Conservation (phyloP, 108 stramenopile genomes). For the Hondaea fermentalgiana region DNA sequence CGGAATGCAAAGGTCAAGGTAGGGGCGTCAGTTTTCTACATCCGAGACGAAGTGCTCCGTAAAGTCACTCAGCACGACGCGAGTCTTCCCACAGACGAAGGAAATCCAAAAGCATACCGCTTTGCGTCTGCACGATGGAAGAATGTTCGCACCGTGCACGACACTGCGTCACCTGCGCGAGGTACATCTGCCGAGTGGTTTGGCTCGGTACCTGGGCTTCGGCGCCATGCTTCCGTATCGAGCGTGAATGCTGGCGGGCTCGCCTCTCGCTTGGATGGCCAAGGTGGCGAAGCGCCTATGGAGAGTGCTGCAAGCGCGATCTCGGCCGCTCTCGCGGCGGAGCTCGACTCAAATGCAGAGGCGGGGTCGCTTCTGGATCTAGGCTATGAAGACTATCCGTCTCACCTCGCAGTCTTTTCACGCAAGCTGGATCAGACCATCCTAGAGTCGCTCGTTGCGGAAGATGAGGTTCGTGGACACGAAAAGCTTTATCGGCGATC, state of each 20-base stretch:
- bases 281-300: too few relatives aligned
- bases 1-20: neutral
- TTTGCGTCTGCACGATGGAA: neutral
- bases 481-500: neutral
- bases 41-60: neutral
- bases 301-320: too few relatives aligned
- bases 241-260: too few relatives aligned
- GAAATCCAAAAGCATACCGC: neutral
- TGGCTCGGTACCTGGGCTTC: too few relatives aligned
- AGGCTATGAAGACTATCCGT: too few relatives aligned
- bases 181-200: too few relatives aligned
- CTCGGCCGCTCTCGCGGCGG: too few relatives aligned
- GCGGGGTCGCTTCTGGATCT: too few relatives aligned
- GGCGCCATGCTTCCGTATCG: too few relatives aligned
- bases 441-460: neutral
- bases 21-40: neutral
- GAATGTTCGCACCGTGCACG: neutral
- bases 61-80: neutral
- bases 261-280: too few relatives aligned
- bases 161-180: neutral
- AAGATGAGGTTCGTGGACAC: neutral
- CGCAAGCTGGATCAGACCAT: neutral
- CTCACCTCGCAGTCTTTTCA: neutral
- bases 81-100: neutral
- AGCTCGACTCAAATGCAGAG: too few relatives aligned